Evolutionary conservation across 176 grass and related monocot species (phyloP), one percentile per base, ranked within the genome.

Genomic region (Musa troglodytarum): DNA sequence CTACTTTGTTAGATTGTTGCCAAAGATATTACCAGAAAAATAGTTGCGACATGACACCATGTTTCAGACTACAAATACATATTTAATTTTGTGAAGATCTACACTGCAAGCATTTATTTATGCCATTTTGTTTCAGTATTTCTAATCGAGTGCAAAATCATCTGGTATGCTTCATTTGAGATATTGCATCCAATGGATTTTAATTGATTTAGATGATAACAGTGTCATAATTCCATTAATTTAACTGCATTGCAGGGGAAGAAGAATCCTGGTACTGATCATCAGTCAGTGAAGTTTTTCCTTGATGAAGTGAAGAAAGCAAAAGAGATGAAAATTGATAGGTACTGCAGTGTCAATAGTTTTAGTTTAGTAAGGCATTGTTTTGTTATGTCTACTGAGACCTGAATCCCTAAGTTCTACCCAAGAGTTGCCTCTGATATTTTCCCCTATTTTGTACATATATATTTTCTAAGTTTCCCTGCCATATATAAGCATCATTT

Each of bases 211-310:
- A 56, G 19, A 54, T 69, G 34, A 43, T 43, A 43, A 43, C 3
- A 43, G 34, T 43, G 34, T 43, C 34, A 43, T 43, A 29, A 70
- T 23, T 8, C 50, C 15, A 50, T 71, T 29, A 49, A 16, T 65
- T 15, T 28, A 79, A 12, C 73, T 78, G 11, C 29, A 74, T 66
- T 88, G 51, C 85, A 97, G 94, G 94, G 94, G 56, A 97, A 97
- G 82, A 93, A 81, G 77, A 93, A 97, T 89, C 90, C 90, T 82
- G 83, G 77, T 78, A 97, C 88, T 23, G 90, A 93, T 68, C 74
- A 25, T 76, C 75, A 88, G 49, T 71, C 83, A 80, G 94, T 97
- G 73, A 77, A 85, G 77, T 78, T 66, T 2, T 97, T 97, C 82
- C 94, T 97, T 81, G 69, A 65, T 54, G 80, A 87, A 79, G 81